These are phyloP conservation scores for Tubosaeta sp. DNA, from an alignment of 768 basidiomycete genomes.

Conservation along the genomic window DNA sequence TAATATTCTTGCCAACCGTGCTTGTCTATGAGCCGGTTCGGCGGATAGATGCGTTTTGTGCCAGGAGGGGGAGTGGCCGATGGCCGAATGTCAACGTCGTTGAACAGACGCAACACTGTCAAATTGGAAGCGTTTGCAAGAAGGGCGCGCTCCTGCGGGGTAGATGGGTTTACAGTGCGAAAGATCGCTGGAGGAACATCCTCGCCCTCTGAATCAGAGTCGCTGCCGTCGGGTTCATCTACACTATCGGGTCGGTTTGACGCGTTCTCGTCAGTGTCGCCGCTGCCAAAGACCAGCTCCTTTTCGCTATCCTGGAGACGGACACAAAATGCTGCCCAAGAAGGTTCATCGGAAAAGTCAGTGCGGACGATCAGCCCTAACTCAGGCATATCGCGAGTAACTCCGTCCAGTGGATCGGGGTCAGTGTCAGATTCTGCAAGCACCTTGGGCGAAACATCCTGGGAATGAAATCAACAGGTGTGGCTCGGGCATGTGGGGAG, in stretches of 20 bases:
- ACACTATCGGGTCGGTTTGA: constrained; percentile 20
- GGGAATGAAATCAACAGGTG: constrained; percentile 7
- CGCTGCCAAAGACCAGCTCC: constrained; percentile 39
- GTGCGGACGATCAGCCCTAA: constrained; percentile 68
- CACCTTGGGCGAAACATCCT: constrained; percentile 12
- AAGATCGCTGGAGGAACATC: constrained; percentile 44
- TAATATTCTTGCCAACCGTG: constrained; percentile 74
- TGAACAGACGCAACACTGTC: constrained; percentile 60
- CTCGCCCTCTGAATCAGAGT: constrained; percentile 29
- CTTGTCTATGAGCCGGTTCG: constrained; percentile 57
- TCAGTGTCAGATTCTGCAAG: constrained; percentile 34
- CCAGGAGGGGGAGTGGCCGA: constrained; percentile 47
- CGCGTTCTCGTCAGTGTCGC: constrained; percentile 23
- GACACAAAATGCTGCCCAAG: constrained; percentile 55
- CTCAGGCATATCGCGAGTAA: constrained; percentile 42
- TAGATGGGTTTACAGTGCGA: constrained; percentile 45
- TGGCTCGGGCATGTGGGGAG: background rate
- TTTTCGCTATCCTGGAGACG: constrained; percentile 53
- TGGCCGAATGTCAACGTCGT: constrained; percentile 62
- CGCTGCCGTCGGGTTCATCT: constrained; percentile 8
- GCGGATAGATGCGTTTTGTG: constrained; percentile 42
- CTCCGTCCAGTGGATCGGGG: constrained; percentile 51
- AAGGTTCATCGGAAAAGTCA: constrained; percentile 62
- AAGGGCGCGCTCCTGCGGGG: constrained; percentile 36
- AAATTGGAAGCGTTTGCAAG: constrained; percentile 60